Evolutionary conservation across 768 basidiomycete genomes (phyloP).

Genomic region (Rhizopogon vinicolor): DNA sequence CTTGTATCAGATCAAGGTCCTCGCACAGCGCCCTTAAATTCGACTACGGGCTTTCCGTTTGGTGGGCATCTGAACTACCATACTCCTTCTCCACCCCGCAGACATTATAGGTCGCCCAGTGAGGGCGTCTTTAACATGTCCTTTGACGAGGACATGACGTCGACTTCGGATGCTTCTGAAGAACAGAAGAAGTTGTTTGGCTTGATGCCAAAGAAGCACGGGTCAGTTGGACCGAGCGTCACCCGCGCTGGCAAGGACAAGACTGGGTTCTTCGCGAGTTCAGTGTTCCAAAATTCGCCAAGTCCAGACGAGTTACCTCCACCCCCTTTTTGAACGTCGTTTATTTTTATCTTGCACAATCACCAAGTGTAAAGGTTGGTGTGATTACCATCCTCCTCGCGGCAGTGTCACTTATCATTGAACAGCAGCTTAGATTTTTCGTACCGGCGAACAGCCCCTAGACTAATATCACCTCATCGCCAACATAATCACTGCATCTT

Average conservation of each 20-base stretch:
- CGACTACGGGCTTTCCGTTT: conserved; percentile 37
- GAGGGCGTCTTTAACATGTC: conserved; percentile 76
- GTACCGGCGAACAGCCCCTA: conserved; percentile 31
- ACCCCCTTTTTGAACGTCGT: conserved; percentile 49
- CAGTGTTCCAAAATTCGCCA: conserved; percentile 82
- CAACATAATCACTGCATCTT: conserved; percentile 23
- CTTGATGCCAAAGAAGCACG: conserved; percentile 24
- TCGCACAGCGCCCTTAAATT: conserved; percentile 47
- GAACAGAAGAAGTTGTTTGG: conserved; percentile 31
- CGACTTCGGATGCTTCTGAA: conserved; percentile 36
- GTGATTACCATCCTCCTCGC: conserved; percentile 11
- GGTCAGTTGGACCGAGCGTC: conserved; percentile 23
- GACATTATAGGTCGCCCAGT: conserved; percentile 60
- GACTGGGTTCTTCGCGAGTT: conserved; percentile 69
- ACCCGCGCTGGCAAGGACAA: conserved; percentile 26
- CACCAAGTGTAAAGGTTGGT: conserved; percentile 38
- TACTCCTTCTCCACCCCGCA: conserved; percentile 36
- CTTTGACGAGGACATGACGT: conserved; percentile 58
- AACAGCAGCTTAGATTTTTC: conserved; percentile 32
- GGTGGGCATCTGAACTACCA: conserved; percentile 16
- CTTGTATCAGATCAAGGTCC: conserved; percentile 36
- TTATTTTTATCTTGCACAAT: conserved; percentile 14
- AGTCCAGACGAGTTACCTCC: conserved; percentile 78
- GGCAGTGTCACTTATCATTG: background rate
- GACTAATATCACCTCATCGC: conserved; percentile 30